Evolutionary conservation across 2,329 filamentous ascomycete genomes (phyloP).

Genomic region (Aureobasidium subglaciale): DNA sequence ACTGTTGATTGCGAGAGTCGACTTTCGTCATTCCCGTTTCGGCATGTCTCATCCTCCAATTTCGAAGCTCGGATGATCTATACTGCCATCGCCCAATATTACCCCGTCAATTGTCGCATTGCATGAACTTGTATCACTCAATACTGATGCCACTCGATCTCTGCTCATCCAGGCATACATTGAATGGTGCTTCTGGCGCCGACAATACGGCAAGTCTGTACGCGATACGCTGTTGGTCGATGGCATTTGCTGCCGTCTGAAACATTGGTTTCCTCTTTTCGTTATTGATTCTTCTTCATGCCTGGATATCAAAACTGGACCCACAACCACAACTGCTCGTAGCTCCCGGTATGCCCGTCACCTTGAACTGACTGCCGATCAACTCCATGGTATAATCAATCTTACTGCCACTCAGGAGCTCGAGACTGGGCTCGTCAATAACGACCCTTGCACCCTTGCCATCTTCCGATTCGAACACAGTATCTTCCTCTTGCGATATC

Average conservation of each 20-base stretch:
- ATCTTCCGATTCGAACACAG: slow-evolving; percentile 66
- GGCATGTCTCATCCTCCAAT: slow-evolving; percentile 1
- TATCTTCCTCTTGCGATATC: slow-evolving; percentile 69
- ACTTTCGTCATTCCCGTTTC: slow-evolving; percentile 1
- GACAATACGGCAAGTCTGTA: too few relatives aligned
- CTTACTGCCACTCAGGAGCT: slow-evolving; percentile 85
- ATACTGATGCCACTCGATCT: background rate
- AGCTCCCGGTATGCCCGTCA: slow-evolving; percentile 84
- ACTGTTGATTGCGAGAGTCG: background rate
- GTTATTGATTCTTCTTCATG: slow-evolving; percentile 1
- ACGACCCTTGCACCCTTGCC: slow-evolving; percentile 61
- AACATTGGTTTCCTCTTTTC: background rate
- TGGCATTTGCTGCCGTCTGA: background rate
- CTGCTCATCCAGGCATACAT: background rate
- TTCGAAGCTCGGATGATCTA: background rate
- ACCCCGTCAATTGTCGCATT: background rate
- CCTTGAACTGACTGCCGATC: slow-evolving; percentile 92
- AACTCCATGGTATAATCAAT: slow-evolving; percentile 95
- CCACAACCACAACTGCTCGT: slow-evolving; percentile 95
- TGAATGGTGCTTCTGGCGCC: background rate
- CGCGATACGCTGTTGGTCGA: too few relatives aligned
- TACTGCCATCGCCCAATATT: too few relatives aligned
- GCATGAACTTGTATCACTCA: background rate
- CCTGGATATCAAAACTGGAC: slow-evolving; percentile 85
- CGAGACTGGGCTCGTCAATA: slow-evolving; percentile 78